Evolutionary conservation across 345 rosid species (phyloP).

Genomic region (Citropsis articulata): DNA sequence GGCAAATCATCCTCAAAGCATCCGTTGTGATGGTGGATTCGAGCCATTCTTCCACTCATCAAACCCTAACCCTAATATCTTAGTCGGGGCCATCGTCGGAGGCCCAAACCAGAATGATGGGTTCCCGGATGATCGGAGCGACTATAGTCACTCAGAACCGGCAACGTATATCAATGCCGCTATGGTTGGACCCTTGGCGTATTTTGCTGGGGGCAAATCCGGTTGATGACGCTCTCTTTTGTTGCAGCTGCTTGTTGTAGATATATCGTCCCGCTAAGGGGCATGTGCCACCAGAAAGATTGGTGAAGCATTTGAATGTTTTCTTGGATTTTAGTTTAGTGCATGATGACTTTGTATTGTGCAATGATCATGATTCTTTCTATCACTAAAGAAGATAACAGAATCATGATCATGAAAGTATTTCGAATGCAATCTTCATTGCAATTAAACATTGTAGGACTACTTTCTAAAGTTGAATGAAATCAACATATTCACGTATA

Average conservation of each 20-base stretch:
- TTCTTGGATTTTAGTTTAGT: background rate
- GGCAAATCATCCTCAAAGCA: conserved; percentile 35
- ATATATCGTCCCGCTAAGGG: conserved; percentile 6
- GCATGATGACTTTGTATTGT: background rate
- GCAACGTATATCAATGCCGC: conserved; percentile 88
- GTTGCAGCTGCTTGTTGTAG: background rate
- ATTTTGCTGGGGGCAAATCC: conserved; percentile 40
- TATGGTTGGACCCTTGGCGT: conserved; percentile 73
- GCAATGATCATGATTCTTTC: conserved; percentile 3
- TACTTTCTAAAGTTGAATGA: background rate
- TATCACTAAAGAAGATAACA: background rate
- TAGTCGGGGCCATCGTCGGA: conserved; percentile 79
- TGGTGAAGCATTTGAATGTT: background rate
- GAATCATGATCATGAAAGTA: background rate
- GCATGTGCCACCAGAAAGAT: background rate
- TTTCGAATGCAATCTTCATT: background rate
- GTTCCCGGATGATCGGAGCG: conserved; percentile 59
- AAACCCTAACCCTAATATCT: conserved; percentile 72
- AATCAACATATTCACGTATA: background rate
- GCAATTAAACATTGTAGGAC: background rate
- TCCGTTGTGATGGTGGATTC: conserved; percentile 73
- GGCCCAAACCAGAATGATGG: conserved; percentile 79
- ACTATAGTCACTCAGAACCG: conserved; percentile 76
- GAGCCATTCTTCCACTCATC: conserved; percentile 46
- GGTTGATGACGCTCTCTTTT: background rate